Conservation (phyloP, 805 yeast species). For the Isabelozyma rhagii region DNA sequence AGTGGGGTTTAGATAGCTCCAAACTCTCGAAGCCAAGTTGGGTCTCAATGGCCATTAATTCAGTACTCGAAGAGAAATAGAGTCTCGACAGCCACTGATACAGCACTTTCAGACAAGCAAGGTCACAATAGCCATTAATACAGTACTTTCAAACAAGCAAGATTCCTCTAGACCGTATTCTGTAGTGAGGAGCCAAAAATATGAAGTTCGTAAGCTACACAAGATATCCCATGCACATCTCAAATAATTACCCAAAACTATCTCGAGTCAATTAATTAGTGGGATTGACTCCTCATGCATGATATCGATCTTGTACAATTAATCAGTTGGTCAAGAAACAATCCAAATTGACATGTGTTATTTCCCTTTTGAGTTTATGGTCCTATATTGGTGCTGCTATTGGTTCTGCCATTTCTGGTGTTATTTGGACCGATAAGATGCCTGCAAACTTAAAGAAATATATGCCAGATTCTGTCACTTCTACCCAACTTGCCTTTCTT, state of each 20-base stretch:
- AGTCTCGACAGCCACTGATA: too few relatives aligned
- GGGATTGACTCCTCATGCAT: background rate
- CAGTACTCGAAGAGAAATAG: too few relatives aligned
- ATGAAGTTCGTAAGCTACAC: too few relatives aligned
- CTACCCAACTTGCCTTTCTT: slow-evolving; percentile 17
- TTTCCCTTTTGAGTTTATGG: slow-evolving; percentile 31
- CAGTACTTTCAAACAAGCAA: too few relatives aligned
- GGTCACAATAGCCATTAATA: too few relatives aligned
- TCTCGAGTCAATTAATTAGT: background rate
- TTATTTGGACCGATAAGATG: slow-evolving; percentile 26
- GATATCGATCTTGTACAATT: background rate
- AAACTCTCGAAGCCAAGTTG: too few relatives aligned
- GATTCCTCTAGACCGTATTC: too few relatives aligned
- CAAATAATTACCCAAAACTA: background rate
- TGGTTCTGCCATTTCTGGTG: slow-evolving; percentile 38
- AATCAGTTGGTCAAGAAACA: background rate
- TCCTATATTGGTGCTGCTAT: slow-evolving; percentile 35
- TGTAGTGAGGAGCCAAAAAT: too few relatives aligned
- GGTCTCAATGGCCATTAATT: too few relatives aligned
- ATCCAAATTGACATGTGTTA: slow-evolving; percentile 10
- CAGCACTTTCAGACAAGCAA: too few relatives aligned
- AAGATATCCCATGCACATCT: background rate
- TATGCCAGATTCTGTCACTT: slow-evolving; percentile 19
- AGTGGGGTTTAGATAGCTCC: background rate
- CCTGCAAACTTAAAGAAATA: slow-evolving; percentile 23